Evolutionary conservation across 768 basidiomycete genomes (phyloP).

Genomic region (Tricholoma saponaceum): DNA sequence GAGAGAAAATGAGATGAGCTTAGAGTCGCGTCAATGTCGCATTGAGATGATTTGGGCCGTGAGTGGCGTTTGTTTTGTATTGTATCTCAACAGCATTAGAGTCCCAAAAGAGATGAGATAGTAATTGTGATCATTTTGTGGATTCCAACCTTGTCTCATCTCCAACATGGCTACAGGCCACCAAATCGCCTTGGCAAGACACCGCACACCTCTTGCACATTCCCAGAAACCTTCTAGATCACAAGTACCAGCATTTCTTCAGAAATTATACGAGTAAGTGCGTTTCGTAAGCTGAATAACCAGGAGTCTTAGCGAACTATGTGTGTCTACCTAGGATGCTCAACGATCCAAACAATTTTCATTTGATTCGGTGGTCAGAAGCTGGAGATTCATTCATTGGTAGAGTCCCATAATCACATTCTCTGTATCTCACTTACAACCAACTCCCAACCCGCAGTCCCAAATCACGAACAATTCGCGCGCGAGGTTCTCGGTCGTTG

Average conservation of each 20-base stretch:
- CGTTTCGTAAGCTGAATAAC: constrained; percentile 7
- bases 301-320: neutral
- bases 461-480: constrained; percentile 88
- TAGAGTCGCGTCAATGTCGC: no score
- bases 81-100: no score
- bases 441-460: constrained; percentile 47
- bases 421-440: neutral
- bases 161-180: constrained; percentile 27
- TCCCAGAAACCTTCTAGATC: constrained; percentile 31
- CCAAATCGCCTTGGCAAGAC: constrained; percentile 17
- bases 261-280: constrained; percentile 88
- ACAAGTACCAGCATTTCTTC: constrained; percentile 75
- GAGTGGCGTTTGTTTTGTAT: no score
- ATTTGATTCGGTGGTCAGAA: constrained; percentile 90
- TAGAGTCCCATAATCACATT: constrained; percentile 22
- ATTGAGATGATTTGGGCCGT: no score
- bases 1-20: no score
- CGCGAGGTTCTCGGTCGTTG: constrained; percentile 86
- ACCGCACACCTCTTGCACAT: constrained; percentile 12
- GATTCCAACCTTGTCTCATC: no score
- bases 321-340: constrained; percentile 65
- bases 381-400: constrained; percentile 92
- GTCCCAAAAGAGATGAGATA: no score
- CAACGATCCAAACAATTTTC: constrained; percentile 75
- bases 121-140: no score